Percentiles rank a stretch among this genome's conserved stretches.
Evolutionary conservation across 2,329 filamentous ascomycete species (phyloP).

Genomic region (Pyrenophora teres): DNA sequence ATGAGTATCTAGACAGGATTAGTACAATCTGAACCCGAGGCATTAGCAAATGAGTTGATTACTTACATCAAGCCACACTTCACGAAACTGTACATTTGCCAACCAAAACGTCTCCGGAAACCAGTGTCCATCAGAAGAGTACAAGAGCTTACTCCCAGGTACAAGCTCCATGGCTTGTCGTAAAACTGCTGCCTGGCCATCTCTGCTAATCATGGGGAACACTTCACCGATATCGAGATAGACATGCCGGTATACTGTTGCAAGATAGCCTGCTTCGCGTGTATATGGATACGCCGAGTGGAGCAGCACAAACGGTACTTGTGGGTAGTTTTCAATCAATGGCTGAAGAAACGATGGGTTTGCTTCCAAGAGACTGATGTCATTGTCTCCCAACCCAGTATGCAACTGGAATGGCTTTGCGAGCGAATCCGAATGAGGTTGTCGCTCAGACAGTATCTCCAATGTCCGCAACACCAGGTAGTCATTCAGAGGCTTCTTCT

Average conservation of each 20-base stretch:
- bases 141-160: slow-evolving; percentile 75
- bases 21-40: neutral
- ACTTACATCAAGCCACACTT: slow-evolving; percentile 68
- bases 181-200: slow-evolving; percentile 73
- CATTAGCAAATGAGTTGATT: neutral
- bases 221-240: slow-evolving; percentile 84
- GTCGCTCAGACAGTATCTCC: slow-evolving; percentile 56
- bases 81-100: slow-evolving; percentile 72
- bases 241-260: slow-evolving; percentile 75
- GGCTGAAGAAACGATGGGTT: slow-evolving; percentile 77
- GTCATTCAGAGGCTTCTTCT: slow-evolving; percentile 70
- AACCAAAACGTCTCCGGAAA: slow-evolving; percentile 79
- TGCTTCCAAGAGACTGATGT: slow-evolving; percentile 70
- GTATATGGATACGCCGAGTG: slow-evolving; percentile 84
- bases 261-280: slow-evolving; percentile 76
- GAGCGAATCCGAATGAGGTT: slow-evolving; percentile 36
- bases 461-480: slow-evolving; percentile 69
- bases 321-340: slow-evolving; percentile 71
- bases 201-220: slow-evolving; percentile 76
- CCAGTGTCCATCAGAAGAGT: slow-evolving; percentile 80
- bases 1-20: slow-evolving; percentile 59
- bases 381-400: slow-evolving; percentile 80
- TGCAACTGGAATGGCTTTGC: slow-evolving; percentile 83
- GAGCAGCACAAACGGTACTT: slow-evolving; percentile 75
- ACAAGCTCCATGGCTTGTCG: slow-evolving; percentile 76